Conservation (phyloP, 2,329 filamentous ascomycete species). For the Alternaria gaisen region DNA sequence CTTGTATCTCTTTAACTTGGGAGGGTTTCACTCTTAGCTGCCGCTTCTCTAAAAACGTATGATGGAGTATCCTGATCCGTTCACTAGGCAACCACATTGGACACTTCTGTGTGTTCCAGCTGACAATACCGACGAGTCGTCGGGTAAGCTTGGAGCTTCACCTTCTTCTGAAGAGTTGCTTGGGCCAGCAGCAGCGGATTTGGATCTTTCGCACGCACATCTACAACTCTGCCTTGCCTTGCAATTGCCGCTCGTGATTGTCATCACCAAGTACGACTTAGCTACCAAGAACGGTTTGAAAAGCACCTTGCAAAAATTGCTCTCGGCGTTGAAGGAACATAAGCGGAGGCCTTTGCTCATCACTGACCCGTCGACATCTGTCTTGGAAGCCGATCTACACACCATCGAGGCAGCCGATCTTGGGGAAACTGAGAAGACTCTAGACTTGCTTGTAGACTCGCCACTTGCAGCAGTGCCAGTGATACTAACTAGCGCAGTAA, state of each 20-base stretch:
- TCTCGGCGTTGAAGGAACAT: slow-evolving; percentile 79
- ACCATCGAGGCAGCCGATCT: slow-evolving; percentile 66
- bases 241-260: slow-evolving; percentile 77
- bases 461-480: slow-evolving; percentile 74
- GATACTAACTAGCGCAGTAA: slow-evolving; percentile 84
- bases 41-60: neutral
- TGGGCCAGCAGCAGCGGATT: slow-evolving; percentile 62
- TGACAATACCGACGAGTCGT: slow-evolving; percentile 68
- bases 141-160: slow-evolving; percentile 55
- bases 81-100: slow-evolving; percentile 78
- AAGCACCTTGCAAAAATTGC: slow-evolving; percentile 74
- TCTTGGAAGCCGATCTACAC: slow-evolving; percentile 57
- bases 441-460: slow-evolving; percentile 58
- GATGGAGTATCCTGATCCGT: slow-evolving; percentile 10
- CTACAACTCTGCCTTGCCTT: slow-evolving; percentile 86
- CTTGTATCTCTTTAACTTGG: neutral
- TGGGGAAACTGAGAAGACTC: slow-evolving; percentile 66
- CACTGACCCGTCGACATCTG: slow-evolving; percentile 34
- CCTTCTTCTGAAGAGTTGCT: slow-evolving; percentile 62
- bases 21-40: neutral
- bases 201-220: slow-evolving; percentile 80
- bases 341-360: slow-evolving; percentile 79
- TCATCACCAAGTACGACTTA: slow-evolving; percentile 91
- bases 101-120: slow-evolving; percentile 87
- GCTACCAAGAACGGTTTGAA: slow-evolving; percentile 77